phyloP scores from a whole-genome alignment of 352 stramenopile species.

The Elongisporangium anandrum region DNA sequence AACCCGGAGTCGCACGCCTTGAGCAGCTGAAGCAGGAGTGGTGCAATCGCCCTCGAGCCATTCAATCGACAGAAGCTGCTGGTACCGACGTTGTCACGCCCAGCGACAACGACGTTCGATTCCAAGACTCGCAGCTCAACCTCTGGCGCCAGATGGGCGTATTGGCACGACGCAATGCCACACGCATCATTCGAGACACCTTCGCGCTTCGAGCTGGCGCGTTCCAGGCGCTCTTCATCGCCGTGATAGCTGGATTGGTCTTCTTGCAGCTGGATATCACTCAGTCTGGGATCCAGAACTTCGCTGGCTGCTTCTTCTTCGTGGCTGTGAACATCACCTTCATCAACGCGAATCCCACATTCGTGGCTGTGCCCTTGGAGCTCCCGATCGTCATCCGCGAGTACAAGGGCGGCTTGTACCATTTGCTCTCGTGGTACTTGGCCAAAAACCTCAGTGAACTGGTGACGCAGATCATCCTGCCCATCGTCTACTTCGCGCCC shows the following conservation, averaged over 20 bases:
- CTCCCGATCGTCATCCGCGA: constrained; percentile 37
- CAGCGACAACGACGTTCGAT: too few relatives aligned
- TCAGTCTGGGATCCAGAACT: constrained; percentile 41
- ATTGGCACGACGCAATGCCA: too few relatives aligned
- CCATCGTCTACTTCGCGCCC: constrained; percentile 31
- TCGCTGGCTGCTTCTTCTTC: constrained; percentile 43
- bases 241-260: constrained; percentile 37
- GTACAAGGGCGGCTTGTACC: constrained; percentile 32
- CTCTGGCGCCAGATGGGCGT: too few relatives aligned
- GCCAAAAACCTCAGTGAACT: constrained; percentile 38
- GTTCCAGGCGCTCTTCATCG: constrained; percentile 23
- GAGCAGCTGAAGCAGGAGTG: too few relatives aligned
- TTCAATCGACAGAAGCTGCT: too few relatives aligned
- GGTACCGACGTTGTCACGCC: too few relatives aligned
- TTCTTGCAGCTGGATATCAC: constrained; percentile 38
- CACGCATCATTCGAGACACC: too few relatives aligned
- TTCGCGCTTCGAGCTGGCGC: too few relatives aligned
- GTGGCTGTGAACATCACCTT: constrained; percentile 44
- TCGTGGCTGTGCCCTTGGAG: constrained; percentile 33
- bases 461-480: constrained; percentile 27
- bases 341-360: constrained; percentile 28
- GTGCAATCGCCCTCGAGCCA: too few relatives aligned
- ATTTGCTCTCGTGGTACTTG: constrained; percentile 37
- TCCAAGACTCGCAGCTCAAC: too few relatives aligned
- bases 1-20: too few relatives aligned